Conservation (phyloP, 2,329 filamentous ascomycete species). For the Madurella mycetomatis region DNA sequence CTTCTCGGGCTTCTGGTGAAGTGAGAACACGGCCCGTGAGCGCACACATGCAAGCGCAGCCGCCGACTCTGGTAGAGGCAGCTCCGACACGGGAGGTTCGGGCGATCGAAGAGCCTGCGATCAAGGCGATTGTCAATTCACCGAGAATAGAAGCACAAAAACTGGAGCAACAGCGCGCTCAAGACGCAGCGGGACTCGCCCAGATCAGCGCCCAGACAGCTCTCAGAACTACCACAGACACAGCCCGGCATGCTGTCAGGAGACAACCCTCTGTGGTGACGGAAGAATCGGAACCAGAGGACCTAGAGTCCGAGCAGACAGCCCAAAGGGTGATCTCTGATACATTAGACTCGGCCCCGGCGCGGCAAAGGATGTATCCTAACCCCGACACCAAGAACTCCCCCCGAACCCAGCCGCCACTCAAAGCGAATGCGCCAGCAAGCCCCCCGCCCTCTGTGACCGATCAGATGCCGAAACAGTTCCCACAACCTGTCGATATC, state of each 20-base stretch:
- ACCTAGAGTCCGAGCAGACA: conserved; percentile 17
- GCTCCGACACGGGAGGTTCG: background rate
- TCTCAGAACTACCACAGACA: background rate
- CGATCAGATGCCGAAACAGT: background rate
- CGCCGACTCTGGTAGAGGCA: background rate
- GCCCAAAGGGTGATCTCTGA: conserved; percentile 19
- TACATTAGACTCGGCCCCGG: conserved; percentile 34
- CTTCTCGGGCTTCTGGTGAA: background rate
- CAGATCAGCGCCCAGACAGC: background rate
- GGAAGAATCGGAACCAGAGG: conserved; percentile 35
- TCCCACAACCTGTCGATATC: background rate
- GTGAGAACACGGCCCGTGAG: background rate
- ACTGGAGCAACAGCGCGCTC: conserved; percentile 11
- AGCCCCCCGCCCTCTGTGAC: background rate
- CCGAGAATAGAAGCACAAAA: conserved; percentile 16
- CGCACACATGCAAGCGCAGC: background rate
- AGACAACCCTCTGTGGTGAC: conserved; percentile 43
- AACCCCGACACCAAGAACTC: background rate
- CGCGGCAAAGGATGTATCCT: conserved; percentile 29
- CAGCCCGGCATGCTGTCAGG: conserved; percentile 15
- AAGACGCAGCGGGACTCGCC: background rate
- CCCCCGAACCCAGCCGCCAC: background rate
- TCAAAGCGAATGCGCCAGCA: background rate
- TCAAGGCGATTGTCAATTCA: conserved; percentile 22
- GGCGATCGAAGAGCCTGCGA: conserved; percentile 20